Conservation (phyloP, 768 basidiomycete genomes). For the Auricularia auricula-judae region DNA sequence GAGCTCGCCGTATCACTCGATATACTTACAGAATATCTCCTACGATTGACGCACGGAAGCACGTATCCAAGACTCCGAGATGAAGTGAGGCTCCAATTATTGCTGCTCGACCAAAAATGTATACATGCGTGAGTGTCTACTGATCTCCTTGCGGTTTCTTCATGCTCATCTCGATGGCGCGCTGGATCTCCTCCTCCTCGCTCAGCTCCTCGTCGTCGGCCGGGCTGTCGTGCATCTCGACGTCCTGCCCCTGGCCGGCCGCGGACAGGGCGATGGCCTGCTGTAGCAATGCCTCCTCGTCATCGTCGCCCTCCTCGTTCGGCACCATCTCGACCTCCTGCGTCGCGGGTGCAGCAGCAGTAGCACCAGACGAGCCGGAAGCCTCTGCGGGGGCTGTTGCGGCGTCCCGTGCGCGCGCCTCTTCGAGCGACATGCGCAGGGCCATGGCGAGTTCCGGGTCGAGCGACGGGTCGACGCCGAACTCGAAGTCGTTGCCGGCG, state of each 20-base stretch:
- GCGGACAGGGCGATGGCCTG: conserved; percentile 66
- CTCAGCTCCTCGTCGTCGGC: conserved; percentile 59
- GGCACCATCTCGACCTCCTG: conserved; percentile 11
- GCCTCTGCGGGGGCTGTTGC: conserved; percentile 35
- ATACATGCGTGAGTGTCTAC: neutral
- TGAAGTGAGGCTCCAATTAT: too few relatives aligned
- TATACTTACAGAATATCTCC: too few relatives aligned
- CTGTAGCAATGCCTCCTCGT: conserved; percentile 69
- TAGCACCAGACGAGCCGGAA: conserved; percentile 21
- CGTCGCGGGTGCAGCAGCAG: conserved; percentile 24
- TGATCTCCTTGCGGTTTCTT: conserved; percentile 44
- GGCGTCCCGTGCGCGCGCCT: conserved; percentile 64
- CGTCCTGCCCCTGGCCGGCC: conserved; percentile 28
- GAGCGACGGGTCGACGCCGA: conserved; percentile 87
- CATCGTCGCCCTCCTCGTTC: conserved; percentile 32
- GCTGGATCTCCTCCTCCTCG: conserved; percentile 83
- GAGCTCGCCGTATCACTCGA: too few relatives aligned
- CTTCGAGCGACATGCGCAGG: conserved; percentile 94
- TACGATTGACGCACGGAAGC: too few relatives aligned
- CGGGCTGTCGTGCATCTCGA: conserved; percentile 40
- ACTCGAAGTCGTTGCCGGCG: conserved; percentile 53
- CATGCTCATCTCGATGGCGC: conserved; percentile 94
- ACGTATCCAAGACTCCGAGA: too few relatives aligned
- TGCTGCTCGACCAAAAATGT: too few relatives aligned
- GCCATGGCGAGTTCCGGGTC: conserved; percentile 98